Percentiles rank a stretch among this genome's conserved stretches.
Evolutionary conservation across 176 grass and related monocot species (phyloP).

Genomic region (Tuctoria greenei): DNA sequence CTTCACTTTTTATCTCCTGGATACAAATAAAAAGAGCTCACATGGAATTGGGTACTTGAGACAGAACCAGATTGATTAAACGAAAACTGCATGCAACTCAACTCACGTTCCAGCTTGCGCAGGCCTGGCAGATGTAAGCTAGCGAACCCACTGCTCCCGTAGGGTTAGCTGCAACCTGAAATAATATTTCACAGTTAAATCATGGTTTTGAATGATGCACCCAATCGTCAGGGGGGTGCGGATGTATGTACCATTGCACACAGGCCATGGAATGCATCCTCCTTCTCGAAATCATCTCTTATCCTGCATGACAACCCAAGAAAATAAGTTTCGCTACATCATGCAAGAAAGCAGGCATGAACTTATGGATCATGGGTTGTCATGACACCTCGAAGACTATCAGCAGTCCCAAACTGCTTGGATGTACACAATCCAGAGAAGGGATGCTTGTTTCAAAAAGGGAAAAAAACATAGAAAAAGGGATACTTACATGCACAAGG

Average conservation of each 20-base stretch:
- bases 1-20: constrained; percentile 94
- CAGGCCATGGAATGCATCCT: constrained; percentile 89
- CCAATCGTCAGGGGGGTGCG: neutral
- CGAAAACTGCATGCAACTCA: constrained; percentile 26
- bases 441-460: neutral
- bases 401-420: neutral
- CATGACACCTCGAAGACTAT: constrained; percentile 8
- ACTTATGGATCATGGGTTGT: neutral
- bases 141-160: constrained; percentile 65
- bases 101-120: constrained; percentile 91
- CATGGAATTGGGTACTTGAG: neutral
- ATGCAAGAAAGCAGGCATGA: constrained; percentile 6
- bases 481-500: constrained; percentile 74
- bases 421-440: neutral
- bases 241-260: constrained; percentile 73
- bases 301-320: constrained; percentile 62
- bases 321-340: constrained; percentile 10
- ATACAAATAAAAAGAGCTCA: constrained; percentile 15
- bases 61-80: neutral
- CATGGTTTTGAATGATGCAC: neutral
- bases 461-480: neutral
- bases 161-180: constrained; percentile 81
- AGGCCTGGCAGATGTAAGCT: constrained; percentile 71
- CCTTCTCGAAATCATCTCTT: constrained; percentile 98
- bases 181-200: constrained; percentile 1